These are phyloP conservation scores for Sugiyamaella paludigena DNA, from an alignment of 1,139 yeast genomes.

Conservation along the genomic window DNA sequence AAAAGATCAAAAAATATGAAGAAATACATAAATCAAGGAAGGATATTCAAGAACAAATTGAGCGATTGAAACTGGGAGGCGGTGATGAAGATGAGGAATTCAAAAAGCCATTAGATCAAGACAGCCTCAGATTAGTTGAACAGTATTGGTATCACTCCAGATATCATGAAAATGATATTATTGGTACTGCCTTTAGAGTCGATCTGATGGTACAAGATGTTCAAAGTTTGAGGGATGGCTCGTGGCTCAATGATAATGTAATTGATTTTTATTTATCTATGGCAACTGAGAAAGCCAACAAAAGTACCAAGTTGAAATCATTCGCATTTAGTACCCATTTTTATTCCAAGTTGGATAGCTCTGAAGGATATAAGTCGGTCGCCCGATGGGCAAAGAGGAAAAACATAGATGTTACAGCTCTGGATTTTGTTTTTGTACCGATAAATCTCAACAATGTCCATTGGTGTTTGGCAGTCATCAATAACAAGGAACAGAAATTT, in stretches of 20 bases:
- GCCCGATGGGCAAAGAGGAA: constrained; percentile 87
- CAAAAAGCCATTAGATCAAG: constrained; percentile 17
- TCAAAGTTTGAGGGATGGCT: constrained; percentile 62
- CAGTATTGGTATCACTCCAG: constrained; percentile 9
- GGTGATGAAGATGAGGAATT: constrained; percentile 17
- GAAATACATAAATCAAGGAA: constrained; percentile 21
- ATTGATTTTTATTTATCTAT: constrained; percentile 77
- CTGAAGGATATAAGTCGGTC: constrained; percentile 78
- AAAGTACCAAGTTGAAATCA: constrained; percentile 33
- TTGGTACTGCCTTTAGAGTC: constrained; percentile 48
- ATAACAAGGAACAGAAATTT: constrained; percentile 57
- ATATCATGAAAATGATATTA: constrained; percentile 34
- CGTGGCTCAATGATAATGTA: constrained; percentile 89
- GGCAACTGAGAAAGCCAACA: constrained; percentile 46
- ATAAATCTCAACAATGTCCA: constrained; percentile 79
- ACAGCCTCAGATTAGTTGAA: constrained; percentile 15
- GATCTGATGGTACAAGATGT: constrained; percentile 68
- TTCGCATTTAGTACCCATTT: constrained; percentile 88
- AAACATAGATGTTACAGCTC: constrained; percentile 61
- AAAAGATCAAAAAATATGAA: constrained; percentile 18
- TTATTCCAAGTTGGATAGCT: constrained; percentile 59
- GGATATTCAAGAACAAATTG: constrained; percentile 22
- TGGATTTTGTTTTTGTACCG: constrained; percentile 74
- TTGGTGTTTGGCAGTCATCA: constrained; percentile 88
- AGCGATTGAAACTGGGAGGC: constrained; percentile 14